Evolutionary conservation across 108 stramenopile genomes (phyloP).

Genomic region (Schizochytrium sp.): DNA sequence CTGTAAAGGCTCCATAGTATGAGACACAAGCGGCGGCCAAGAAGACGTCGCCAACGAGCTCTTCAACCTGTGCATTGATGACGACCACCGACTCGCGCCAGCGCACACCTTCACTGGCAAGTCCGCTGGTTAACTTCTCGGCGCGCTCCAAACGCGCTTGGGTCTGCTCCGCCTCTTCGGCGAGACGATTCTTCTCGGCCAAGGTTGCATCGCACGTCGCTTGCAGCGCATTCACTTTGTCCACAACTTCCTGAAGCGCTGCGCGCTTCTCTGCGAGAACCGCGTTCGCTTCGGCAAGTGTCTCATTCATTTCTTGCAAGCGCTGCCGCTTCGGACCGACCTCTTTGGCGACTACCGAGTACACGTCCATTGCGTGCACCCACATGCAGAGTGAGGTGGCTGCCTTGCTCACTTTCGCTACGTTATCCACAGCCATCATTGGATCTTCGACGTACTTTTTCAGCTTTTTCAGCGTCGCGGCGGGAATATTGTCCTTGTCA

Average conservation of each 20-base stretch:
- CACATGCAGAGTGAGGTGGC: conserved; percentile 45
- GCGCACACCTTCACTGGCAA: conserved; percentile 24
- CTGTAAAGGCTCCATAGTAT: conserved; percentile 31
- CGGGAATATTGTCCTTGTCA: conserved; percentile 36
- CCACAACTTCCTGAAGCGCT: conserved; percentile 28
- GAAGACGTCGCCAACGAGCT: conserved; percentile 33
- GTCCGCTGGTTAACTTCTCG: conserved; percentile 19
- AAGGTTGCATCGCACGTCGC: conserved; percentile 21
- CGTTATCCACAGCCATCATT: conserved; percentile 31
- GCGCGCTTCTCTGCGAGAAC: conserved; percentile 29
- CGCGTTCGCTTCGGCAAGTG: conserved; percentile 30
- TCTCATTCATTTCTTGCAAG: conserved; percentile 22
- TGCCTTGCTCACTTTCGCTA: conserved; percentile 35
- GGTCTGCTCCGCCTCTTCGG: background rate
- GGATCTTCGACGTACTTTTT: conserved; percentile 32
- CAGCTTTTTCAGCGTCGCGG: conserved; percentile 30
- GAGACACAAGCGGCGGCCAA: conserved; percentile 19
- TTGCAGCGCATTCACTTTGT: conserved; percentile 29
- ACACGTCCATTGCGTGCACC: conserved; percentile 47
- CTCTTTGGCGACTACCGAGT: conserved; percentile 32
- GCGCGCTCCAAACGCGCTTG: conserved; percentile 22
- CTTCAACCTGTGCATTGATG: conserved; percentile 4
- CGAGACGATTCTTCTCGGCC: conserved; percentile 5
- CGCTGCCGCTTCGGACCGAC: conserved; percentile 30
- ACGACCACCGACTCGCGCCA: conserved; percentile 15